Evolutionary conservation across 768 basidiomycete genomes (phyloP).

Genomic region (Phylloporus rhodoxanthus): DNA sequence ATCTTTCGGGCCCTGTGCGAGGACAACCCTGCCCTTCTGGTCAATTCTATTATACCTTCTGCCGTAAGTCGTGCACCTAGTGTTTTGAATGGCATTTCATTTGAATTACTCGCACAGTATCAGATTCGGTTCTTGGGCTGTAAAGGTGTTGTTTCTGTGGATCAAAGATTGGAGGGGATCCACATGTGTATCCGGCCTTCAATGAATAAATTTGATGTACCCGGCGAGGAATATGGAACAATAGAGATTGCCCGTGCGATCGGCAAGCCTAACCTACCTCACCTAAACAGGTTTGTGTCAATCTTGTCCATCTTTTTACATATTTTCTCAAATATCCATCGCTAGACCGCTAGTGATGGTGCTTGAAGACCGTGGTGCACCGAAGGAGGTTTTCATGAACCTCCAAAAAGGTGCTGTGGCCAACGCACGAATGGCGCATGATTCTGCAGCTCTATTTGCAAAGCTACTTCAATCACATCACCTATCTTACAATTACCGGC

Average conservation of each 20-base stretch:
- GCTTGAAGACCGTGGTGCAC: constrained; percentile 69
- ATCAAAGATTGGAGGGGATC: constrained; percentile 46
- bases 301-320: background rate
- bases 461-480: constrained; percentile 44
- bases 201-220: constrained; percentile 71
- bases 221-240: constrained; percentile 41
- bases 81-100: background rate
- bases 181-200: constrained; percentile 65
- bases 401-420: constrained; percentile 59
- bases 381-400: constrained; percentile 47
- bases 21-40: constrained; percentile 33
- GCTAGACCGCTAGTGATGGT: constrained; percentile 68
- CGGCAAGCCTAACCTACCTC: constrained; percentile 50
- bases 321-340: background rate
- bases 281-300: constrained; percentile 68
- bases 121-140: constrained; percentile 81
- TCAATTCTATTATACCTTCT: constrained; percentile 43
- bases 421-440: constrained; percentile 52
- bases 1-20: constrained; percentile 57
- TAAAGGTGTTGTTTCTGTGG: constrained; percentile 76
- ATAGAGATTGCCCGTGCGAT: constrained; percentile 74
- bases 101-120: constrained; percentile 37
- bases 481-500: constrained; percentile 41
- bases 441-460: constrained; percentile 46
- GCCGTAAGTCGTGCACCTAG: constrained; percentile 43